Conservation (phyloP, 2,329 filamentous ascomycete genomes). For the Neofusicoccum parvum region DNA sequence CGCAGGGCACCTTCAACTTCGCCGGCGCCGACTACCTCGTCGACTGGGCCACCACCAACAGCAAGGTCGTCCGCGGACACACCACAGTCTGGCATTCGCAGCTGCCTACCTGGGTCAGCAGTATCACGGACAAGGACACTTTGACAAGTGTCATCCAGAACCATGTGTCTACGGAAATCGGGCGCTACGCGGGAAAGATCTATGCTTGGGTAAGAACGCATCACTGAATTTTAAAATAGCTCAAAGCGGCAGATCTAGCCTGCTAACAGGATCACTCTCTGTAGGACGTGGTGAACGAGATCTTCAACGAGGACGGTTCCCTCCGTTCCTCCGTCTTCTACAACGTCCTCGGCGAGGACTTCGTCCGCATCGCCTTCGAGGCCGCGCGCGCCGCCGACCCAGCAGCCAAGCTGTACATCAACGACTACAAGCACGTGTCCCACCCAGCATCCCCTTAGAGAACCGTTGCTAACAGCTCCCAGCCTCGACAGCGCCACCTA, state of each 20-base stretch:
- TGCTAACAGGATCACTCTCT: neutral
- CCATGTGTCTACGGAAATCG: conserved; percentile 62
- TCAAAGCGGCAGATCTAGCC: too few species aligned
- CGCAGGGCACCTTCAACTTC: conserved; percentile 58
- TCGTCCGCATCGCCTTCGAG: conserved; percentile 69
- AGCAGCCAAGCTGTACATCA: conserved; percentile 71
- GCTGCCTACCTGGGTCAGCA: conserved; percentile 58
- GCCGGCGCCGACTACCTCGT: conserved; percentile 61
- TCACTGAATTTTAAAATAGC: neutral
- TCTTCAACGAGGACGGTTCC: conserved; percentile 62
- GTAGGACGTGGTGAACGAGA: conserved; percentile 65
- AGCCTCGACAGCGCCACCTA: conserved; percentile 65
- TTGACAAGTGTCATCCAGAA: conserved; percentile 60
- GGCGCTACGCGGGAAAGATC: conserved; percentile 65
- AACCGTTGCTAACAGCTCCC: too few species aligned
- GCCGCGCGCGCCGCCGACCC: conserved; percentile 71
- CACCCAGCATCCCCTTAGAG: too few species aligned
- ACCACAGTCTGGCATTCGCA: conserved; percentile 65
- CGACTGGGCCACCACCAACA: conserved; percentile 58
- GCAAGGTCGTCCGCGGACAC: conserved; percentile 65
- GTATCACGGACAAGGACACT: conserved; percentile 54
- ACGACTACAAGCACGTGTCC: conserved; percentile 58
- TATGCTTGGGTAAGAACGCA: conserved; percentile 51
- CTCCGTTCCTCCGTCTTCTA: conserved; percentile 66
- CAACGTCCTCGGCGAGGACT: conserved; percentile 69